Evolutionary conservation across 2,329 filamentous ascomycete species (phyloP), one percentile per base, ranked within the genome.

Genomic region (Xylaria polymorpha): DNA sequence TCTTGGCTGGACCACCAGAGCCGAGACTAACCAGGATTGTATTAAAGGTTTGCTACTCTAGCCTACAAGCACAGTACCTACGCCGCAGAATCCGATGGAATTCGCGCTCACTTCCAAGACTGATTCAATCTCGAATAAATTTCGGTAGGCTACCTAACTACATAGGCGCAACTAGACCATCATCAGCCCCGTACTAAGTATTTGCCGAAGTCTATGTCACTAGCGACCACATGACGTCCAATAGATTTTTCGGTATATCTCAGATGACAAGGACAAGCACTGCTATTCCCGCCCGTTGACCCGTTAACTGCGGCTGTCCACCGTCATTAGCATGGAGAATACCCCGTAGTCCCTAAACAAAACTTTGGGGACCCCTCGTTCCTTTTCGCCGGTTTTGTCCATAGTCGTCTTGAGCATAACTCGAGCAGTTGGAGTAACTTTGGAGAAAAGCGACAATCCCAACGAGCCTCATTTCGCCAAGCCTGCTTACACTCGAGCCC

Each of bases 361-460:
- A 68, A 58, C 51, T 35, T 35, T 10, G 22, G 50, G 39, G 56
- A n/a, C 37, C 68, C 53, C 58, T 65, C 64, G 43, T 35, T 48
- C 22, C 57, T 66, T 71, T 71, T 78, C 76, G 76, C 73, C 74
- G 75, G 74, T 76, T 76, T 76, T 77, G 71, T 72, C 76, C 74
- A 71, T 74, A 72, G 75, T 71, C 68, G 73, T 74, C 71, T 68
- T 72, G 73, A 74, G 43, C 65, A 74, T 71, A 51, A 22, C 67
- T 61, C 68, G 62, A 61, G 37, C 61, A 63, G 50, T 68, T 71
- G 59, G 73, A 71, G 65, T 66, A 68, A 9, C 22, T 8, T 61
- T 53, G 66, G 64, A 60, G 62, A 55, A 64, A 71, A 59, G 18
- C 44, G 53, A 64, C 10, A 29, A 41, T 59, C 41, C 56, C 37